These are phyloP conservation scores for Myochromella boudieri DNA, from an alignment of 768 basidiomycete species.

Conservation along the genomic window DNA sequence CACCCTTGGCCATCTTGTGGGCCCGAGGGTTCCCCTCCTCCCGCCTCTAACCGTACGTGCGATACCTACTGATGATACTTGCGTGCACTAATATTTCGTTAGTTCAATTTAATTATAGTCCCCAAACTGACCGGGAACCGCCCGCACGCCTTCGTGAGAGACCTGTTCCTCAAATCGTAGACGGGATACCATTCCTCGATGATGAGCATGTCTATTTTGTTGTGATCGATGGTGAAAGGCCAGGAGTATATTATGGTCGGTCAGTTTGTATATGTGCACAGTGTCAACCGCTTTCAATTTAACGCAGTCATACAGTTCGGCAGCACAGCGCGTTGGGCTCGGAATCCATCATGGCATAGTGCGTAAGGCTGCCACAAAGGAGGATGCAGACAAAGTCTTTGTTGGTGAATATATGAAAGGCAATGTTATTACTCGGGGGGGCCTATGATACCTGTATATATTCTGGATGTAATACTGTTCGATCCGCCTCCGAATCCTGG, in stretches of 20 bases:
- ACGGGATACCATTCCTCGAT: background rate
- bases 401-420: background rate
- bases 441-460: too few relatives aligned
- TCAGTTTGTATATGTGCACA: background rate
- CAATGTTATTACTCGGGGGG: too few relatives aligned
- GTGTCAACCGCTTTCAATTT: too few relatives aligned
- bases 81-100: too few relatives aligned
- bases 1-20: background rate
- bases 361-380: background rate
- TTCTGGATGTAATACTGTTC: too few relatives aligned
- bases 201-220: background rate
- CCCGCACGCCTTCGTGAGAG: too few relatives aligned
- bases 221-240: background rate
- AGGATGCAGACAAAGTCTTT: background rate
- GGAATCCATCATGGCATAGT: background rate
- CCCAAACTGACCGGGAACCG: background rate
- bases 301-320: background rate
- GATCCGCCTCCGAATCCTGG: too few relatives aligned
- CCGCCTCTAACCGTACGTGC: too few relatives aligned
- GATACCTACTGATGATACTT: background rate
- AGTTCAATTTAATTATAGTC: background rate
- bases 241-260: conserved; percentile 2
- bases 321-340: background rate
- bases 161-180: background rate
- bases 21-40: too few relatives aligned